phyloP scores from a whole-genome alignment of 306 rosid species.

The Lotus japonicus region DNA sequence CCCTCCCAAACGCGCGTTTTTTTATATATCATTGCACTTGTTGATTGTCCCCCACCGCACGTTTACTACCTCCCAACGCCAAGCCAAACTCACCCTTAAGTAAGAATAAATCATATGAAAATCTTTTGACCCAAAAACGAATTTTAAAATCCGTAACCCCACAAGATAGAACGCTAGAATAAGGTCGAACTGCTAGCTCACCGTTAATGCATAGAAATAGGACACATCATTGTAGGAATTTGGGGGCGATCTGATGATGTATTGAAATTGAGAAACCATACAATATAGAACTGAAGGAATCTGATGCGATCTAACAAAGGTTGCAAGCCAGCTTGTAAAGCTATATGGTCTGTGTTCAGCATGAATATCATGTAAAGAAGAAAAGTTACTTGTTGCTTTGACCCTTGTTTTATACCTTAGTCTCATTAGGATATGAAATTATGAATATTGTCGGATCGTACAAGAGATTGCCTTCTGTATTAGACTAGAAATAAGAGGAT shows the following conservation, averaged over 20 bases:
- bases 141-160: too few relatives aligned
- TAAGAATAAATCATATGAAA: not conserved
- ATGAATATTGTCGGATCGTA: too few relatives aligned
- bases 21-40: too few relatives aligned
- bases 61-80: too few relatives aligned
- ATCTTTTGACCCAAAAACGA: not conserved
- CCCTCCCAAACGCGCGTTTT: too few relatives aligned
- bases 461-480: too few relatives aligned
- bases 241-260: not conserved
- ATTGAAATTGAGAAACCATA: constrained; percentile 2
- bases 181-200: not conserved
- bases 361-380: constrained; percentile 1
- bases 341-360: not conserved
- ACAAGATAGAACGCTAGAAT: not conserved
- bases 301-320: not conserved
- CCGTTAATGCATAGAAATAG: not conserved
- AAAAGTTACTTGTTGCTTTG: not conserved
- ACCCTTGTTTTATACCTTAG: constrained; percentile 18
- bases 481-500: not conserved
- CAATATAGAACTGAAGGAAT: constrained; percentile 2
- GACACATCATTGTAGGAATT: not conserved
- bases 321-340: constrained; percentile 7
- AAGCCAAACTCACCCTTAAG: too few relatives aligned
- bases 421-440: too few relatives aligned
- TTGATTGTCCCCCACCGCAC: too few relatives aligned